Conservation (phyloP, 306 rosid genomes). For the Pueraria montana region DNA sequence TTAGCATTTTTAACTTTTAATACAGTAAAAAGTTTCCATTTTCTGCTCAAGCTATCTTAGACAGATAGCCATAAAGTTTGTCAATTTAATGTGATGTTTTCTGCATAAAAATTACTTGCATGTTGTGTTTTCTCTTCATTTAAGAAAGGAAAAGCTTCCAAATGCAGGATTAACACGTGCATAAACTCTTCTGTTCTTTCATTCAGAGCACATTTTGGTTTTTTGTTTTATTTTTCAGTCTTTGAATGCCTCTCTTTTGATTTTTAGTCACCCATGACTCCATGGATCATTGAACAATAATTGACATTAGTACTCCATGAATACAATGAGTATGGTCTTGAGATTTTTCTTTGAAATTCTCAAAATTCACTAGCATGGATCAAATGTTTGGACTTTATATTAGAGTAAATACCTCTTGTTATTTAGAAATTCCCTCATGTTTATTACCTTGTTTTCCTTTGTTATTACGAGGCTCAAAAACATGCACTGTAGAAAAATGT, state of each 20-base stretch:
- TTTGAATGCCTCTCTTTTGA: background rate
- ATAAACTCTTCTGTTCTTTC: background rate
- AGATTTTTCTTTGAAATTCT: slow-evolving; percentile 21
- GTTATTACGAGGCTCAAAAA: background rate
- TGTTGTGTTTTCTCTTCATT: background rate
- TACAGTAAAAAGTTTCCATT: background rate
- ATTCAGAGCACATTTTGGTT: background rate
- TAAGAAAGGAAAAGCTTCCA: background rate
- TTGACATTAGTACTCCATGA: background rate
- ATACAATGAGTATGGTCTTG: slow-evolving; percentile 2
- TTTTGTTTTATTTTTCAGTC: background rate
- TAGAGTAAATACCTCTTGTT: background rate
- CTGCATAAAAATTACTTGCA: background rate
- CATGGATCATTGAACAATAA: background rate
- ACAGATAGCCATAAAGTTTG: background rate
- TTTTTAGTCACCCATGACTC: too few species aligned
- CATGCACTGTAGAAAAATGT: background rate
- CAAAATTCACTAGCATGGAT: slow-evolving; percentile 1
- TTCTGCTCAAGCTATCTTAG: background rate
- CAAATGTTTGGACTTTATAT: background rate
- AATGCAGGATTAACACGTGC: background rate
- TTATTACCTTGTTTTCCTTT: background rate
- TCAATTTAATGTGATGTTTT: background rate
- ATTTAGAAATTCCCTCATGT: slow-evolving; percentile 22
- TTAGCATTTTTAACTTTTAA: background rate